Base-by-base conservation (phyloP, 192 early-diverging fungal species). In the Dispira parvispora region DNA sequence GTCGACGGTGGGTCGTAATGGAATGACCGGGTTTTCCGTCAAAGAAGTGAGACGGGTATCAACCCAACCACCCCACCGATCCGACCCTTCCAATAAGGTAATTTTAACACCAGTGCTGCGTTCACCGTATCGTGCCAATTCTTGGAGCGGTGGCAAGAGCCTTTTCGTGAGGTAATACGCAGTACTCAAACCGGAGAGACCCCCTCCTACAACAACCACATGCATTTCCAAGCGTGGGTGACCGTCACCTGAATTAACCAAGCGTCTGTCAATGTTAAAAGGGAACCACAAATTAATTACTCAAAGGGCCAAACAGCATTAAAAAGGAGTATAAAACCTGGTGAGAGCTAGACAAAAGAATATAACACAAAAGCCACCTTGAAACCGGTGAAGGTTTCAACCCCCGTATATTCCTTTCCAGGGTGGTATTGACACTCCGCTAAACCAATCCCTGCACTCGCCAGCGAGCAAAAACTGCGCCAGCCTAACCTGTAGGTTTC, bases 61-160 rank as follows among this genome's bases (percentile, higher is more conserved):
- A 58, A 98, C 73, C 91, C 92, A 98, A 0, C 95, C 95, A 47
- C 95, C 92, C 14, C 83, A 65, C 13, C 85, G 81, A 28, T 80
- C 65, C 11, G 80, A 65, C 12, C 71, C 75, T 65, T 94, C 90
- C 26, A 96, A 61, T 26, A 98, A 65, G 8, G 77, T 78, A 23
- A 98, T 78, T n/a, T 78, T 65, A 11, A 75, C 73, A 2, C 78
- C 68, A 8, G 65, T 62, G 25, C 65, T 9, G 3, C n/a, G 3
- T 50, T 11, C 13, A 27, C 26, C 26, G 11, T 46, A 12, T 46
- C 11, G 46, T 46, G 46, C 11, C 11, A 18, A 46, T 46, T 46
- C 46, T 18, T 46, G 11, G 11, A 46, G 46, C 5, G 63, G 62
- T n/a, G 67, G 49, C 42, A 71, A 70, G 32, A 78, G 64, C 32